Percentiles rank a stretch among this genome's conserved stretches.
phyloP scores from a whole-genome alignment of 768 basidiomycete species.

The Podaxis pistillaris region DNA sequence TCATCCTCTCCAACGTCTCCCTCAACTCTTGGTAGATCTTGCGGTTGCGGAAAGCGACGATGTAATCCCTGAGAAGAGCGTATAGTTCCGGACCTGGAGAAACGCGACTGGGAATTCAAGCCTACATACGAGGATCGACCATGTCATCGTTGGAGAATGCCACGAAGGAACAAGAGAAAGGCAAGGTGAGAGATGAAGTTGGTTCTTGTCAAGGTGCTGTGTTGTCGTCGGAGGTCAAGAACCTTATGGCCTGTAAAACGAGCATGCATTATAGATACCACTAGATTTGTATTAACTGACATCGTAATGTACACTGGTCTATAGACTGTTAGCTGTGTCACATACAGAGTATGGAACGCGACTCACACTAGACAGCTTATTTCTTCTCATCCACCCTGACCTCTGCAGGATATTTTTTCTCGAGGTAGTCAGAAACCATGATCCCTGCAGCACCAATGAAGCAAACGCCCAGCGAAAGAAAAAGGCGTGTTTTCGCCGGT shows the following conservation, averaged over 20 bases:
- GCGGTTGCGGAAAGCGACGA: slow-evolving; percentile 30
- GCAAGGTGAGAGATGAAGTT: not conserved
- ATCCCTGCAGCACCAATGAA: slow-evolving; percentile 46
- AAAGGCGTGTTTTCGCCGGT: slow-evolving; percentile 51
- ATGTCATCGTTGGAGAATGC: slow-evolving; percentile 38
- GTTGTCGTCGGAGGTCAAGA: not conserved
- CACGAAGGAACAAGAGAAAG: slow-evolving; percentile 24
- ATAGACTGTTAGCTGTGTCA: not conserved
- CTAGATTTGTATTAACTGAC: slow-evolving; percentile 1
- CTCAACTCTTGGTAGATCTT: slow-evolving; percentile 70
- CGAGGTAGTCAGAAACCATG: slow-evolving; percentile 48
- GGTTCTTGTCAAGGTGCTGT: not conserved
- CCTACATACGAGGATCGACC: slow-evolving; percentile 43
- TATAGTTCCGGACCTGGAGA: slow-evolving; percentile 64
- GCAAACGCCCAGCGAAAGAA: slow-evolving; percentile 48
- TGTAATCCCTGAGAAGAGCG: slow-evolving; percentile 38
- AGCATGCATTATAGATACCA: not conserved
- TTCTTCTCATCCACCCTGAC: not conserved
- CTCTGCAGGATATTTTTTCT: slow-evolving; percentile 34
- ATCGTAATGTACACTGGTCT: slow-evolving; percentile 4
- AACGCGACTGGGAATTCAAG: slow-evolving; percentile 56
- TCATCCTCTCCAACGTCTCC: slow-evolving; percentile 59
- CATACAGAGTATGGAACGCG: not conserved
- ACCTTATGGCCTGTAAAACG: too few species aligned
- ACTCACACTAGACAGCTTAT: not conserved